These are phyloP conservation scores for Trichosporon sp. DNA, from an alignment of 1,284 basidiomycete species.

Conservation along the genomic window DNA sequence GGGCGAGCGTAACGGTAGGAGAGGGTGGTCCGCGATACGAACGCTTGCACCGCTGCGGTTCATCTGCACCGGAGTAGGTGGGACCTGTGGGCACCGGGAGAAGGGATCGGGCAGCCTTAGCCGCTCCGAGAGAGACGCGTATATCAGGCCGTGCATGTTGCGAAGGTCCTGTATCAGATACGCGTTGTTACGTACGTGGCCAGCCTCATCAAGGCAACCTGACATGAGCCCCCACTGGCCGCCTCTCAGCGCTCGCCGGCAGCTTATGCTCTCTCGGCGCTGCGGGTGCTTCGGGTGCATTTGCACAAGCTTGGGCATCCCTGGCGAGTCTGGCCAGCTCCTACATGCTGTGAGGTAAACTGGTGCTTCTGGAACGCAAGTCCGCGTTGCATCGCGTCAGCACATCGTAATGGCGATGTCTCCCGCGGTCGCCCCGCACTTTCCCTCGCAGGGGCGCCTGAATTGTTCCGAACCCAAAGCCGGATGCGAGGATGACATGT, in stretches of 20 bases:
- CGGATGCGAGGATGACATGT: neutral
- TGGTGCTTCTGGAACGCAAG: no score
- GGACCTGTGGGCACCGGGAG: neutral
- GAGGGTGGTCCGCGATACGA: neutral
- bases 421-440: neutral
- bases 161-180: neutral
- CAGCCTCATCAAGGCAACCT: no score
- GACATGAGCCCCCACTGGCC: no score
- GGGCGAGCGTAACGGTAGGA: no score
- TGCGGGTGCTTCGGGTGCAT: neutral
- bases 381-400: no score
- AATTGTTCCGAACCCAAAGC: constrained; percentile 6
- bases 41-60: neutral
- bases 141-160: neutral
- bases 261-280: neutral
- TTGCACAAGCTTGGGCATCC: neutral
- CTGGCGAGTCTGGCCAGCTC: no score
- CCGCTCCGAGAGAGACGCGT: neutral
- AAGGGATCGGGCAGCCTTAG: neutral
- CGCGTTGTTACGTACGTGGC: neutral
- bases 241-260: no score
- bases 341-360: no score
- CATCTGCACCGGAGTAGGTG: neutral
- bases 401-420: no score
- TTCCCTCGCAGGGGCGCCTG: neutral